phyloP scores from a whole-genome alignment of 2,329 filamentous ascomycete genomes.

The Aspergillus alliaceus region DNA sequence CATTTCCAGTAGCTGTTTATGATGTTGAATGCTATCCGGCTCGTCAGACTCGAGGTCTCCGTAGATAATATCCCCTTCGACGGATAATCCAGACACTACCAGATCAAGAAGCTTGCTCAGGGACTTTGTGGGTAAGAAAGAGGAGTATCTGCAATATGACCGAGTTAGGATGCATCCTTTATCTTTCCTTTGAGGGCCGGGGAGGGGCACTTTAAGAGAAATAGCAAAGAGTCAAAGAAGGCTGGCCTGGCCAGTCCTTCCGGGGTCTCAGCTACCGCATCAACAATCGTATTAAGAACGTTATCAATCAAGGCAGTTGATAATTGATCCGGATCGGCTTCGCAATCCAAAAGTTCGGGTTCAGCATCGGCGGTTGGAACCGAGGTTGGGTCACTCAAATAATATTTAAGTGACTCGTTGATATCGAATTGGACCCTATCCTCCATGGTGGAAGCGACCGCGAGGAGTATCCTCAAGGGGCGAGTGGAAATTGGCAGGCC shows the following conservation, averaged over 20 bases:
- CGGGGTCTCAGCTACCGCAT: constrained; percentile 86
- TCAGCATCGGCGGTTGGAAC: constrained; percentile 87
- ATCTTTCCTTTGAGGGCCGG: too few relatives aligned
- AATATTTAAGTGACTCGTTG: constrained; percentile 93
- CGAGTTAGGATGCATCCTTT: constrained; percentile 61
- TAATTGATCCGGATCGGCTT: constrained; percentile 83
- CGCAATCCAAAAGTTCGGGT: constrained; percentile 79
- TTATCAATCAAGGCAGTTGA: constrained; percentile 77
- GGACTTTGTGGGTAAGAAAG: constrained; percentile 74
- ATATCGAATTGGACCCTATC: constrained; percentile 80
- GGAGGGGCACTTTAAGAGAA: constrained; percentile 95
- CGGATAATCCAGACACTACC: constrained; percentile 78
- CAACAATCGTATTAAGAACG: constrained; percentile 86
- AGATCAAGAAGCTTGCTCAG: constrained; percentile 93
- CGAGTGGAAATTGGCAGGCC: background rate
- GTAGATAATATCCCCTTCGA: constrained; percentile 82
- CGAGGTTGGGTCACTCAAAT: constrained; percentile 85
- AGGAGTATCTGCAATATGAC: constrained; percentile 73
- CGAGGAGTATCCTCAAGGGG: constrained; percentile 18
- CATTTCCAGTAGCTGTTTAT: constrained; percentile 89
- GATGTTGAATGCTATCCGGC: constrained; percentile 79
- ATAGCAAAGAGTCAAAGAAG: constrained; percentile 90
- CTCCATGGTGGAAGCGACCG: constrained; percentile 59
- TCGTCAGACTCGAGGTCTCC: constrained; percentile 89
- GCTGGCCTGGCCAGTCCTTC: constrained; percentile 78